phyloP scores from a whole-genome alignment of 2,329 filamentous ascomycete genomes.

The Apiospora saccharicola region DNA sequence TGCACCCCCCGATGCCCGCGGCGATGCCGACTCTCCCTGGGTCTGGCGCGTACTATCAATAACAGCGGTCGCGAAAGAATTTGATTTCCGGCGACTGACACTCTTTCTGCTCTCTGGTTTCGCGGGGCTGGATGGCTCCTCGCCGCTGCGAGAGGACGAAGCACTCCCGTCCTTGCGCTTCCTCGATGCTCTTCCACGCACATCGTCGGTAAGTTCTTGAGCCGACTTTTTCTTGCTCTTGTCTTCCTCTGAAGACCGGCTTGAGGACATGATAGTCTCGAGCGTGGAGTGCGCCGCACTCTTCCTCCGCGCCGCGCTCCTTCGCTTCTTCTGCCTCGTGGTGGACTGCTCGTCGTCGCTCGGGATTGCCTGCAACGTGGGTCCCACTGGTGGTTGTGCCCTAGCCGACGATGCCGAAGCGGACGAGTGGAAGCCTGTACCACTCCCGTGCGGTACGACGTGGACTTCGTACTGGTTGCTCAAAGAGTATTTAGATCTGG shows the following conservation, averaged over 20 bases:
- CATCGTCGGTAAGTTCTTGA: slow-evolving; percentile 61
- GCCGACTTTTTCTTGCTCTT: slow-evolving; percentile 67
- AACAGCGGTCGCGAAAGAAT: slow-evolving; percentile 55
- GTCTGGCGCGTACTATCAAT: slow-evolving; percentile 50
- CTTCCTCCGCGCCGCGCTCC: slow-evolving; percentile 51
- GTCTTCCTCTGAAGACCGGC: slow-evolving; percentile 69
- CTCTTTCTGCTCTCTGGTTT: slow-evolving; percentile 33
- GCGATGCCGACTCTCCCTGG: slow-evolving; percentile 39
- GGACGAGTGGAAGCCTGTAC: slow-evolving; percentile 53
- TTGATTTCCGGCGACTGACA: slow-evolving; percentile 46
- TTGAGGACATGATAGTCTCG: slow-evolving; percentile 73
- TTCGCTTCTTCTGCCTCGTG: slow-evolving; percentile 48
- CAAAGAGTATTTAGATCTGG: slow-evolving; percentile 68
- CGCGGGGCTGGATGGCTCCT: slow-evolving; percentile 37
- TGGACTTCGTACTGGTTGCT: slow-evolving; percentile 74
- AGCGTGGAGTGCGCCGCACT: slow-evolving; percentile 68
- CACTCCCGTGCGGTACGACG: slow-evolving; percentile 67
- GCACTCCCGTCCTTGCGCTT: slow-evolving; percentile 42
- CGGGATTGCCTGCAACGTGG: slow-evolving; percentile 64
- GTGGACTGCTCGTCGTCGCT: slow-evolving; percentile 62
- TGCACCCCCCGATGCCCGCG: slow-evolving; percentile 47
- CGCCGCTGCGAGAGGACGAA: slow-evolving; percentile 42
- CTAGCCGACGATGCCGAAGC: slow-evolving; percentile 35
- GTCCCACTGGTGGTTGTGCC: slow-evolving; percentile 49
- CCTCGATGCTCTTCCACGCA: slow-evolving; percentile 56